phyloP scores from a whole-genome alignment of 176 grass and related monocot species.

The Carex cristatella region DNA sequence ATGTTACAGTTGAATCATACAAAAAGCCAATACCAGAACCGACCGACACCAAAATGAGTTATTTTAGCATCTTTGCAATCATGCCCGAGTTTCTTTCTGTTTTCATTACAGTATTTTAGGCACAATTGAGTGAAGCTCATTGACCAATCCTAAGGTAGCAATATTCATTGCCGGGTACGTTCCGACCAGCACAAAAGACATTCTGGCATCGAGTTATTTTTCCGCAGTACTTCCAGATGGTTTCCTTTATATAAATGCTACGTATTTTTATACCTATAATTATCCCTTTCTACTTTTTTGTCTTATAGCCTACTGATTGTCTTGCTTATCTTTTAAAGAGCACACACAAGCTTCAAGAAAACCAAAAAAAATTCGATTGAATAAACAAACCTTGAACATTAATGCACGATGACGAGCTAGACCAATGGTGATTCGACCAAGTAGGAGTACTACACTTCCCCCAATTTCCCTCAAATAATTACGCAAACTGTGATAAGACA shows the following conservation, averaged over 20 bases:
- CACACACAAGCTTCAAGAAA: not conserved
- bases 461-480: conserved; percentile 40
- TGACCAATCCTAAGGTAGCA: not conserved
- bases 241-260: no score
- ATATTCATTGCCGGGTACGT: no score
- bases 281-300: no score
- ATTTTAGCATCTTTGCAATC: not conserved
- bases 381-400: conserved; percentile 79
- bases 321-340: not conserved
- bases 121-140: not conserved
- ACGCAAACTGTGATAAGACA: conserved; percentile 51
- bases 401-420: conserved; percentile 89
- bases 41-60: not conserved
- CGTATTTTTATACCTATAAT: no score
- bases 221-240: no score
- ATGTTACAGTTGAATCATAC: not conserved
- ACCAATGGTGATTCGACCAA: conserved; percentile 80
- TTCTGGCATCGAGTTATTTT: no score
- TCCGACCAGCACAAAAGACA: no score
- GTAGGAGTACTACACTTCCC: conserved; percentile 64
- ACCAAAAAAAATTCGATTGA: not conserved
- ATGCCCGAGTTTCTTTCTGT: not conserved
- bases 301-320: no score
- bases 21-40: not conserved
- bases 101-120: not conserved